phyloP scores from a whole-genome alignment of 2,329 filamentous ascomycete species.

The Paramyrothecium roridum region DNA sequence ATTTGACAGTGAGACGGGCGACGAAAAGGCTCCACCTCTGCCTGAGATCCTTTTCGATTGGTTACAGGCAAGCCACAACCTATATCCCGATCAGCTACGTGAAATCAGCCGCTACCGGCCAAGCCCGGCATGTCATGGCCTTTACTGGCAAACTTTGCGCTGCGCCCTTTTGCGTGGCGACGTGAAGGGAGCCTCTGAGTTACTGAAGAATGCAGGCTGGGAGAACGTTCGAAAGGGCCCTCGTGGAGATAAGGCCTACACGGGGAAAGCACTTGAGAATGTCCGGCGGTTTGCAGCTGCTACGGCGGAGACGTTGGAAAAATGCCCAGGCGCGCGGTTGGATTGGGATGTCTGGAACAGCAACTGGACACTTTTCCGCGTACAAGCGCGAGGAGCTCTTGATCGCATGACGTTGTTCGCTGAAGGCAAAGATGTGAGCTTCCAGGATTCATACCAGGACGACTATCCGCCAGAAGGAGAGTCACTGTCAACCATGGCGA shows the following conservation, averaged over 20 bases:
- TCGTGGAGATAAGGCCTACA: constrained; percentile 65
- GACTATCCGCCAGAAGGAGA: constrained; percentile 38
- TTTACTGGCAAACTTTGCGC: constrained; percentile 86
- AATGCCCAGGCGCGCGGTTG: constrained; percentile 65
- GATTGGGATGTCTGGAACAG: constrained; percentile 82
- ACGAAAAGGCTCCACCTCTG: constrained; percentile 50
- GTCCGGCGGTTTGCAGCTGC: constrained; percentile 69
- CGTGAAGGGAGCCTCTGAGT: constrained; percentile 60
- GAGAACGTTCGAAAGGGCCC: constrained; percentile 69
- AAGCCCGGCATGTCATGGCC: constrained; percentile 70
- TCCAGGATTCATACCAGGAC: constrained; percentile 23
- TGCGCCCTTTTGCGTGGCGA: constrained; percentile 72
- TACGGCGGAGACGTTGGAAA: constrained; percentile 66
- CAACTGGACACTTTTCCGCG: constrained; percentile 82
- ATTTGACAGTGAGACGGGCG: constrained; percentile 32
- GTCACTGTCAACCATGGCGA: constrained; percentile 61
- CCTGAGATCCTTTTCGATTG: constrained; percentile 81
- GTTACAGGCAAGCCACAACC: constrained; percentile 73
- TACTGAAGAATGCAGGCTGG: constrained; percentile 76
- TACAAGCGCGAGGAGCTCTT: constrained; percentile 66
- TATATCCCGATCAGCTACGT: constrained; percentile 64
- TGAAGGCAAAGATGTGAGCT: constrained; percentile 62
- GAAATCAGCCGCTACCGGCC: constrained; percentile 62
- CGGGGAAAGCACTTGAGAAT: constrained; percentile 71
- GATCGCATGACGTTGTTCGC: constrained; percentile 74